Conservation (phyloP, 163 green algal genomes). For the Chlorella variabilis region DNA sequence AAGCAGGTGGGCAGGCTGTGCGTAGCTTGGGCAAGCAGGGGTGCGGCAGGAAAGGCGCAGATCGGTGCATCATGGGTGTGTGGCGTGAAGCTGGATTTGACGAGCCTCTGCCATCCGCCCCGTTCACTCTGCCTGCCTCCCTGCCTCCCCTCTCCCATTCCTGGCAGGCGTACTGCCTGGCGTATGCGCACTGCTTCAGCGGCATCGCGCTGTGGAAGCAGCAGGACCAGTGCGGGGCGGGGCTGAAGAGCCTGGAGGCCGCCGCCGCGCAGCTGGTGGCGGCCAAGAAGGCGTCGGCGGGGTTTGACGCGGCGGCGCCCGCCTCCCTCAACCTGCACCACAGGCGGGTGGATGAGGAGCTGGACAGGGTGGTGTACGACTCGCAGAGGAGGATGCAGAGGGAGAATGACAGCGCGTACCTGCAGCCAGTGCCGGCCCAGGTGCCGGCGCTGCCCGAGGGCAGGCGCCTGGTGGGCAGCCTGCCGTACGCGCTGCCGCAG, state of each 20-base stretch:
- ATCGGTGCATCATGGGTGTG: too few species aligned
- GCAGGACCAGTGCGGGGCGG: slow-evolving; percentile 26
- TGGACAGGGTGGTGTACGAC: slow-evolving; percentile 26
- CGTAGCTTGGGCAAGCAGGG: too few species aligned
- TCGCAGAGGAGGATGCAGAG: slow-evolving; percentile 40
- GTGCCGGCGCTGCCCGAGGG: slow-evolving; percentile 28
- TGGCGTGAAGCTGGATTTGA: too few species aligned
- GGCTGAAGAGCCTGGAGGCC: slow-evolving; percentile 37
- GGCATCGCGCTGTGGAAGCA: slow-evolving; percentile 38
- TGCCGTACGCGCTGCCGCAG: slow-evolving; percentile 44
- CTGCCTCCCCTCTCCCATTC: too few species aligned
- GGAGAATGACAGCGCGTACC: slow-evolving; percentile 53
- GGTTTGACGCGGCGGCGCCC: slow-evolving; percentile 45
- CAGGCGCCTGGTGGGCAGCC: slow-evolving; percentile 33
- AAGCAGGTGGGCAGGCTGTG: slow-evolving; percentile 26
- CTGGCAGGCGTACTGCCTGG: slow-evolving; percentile 10
- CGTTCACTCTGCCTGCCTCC: too few species aligned
- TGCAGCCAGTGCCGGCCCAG: slow-evolving; percentile 45
- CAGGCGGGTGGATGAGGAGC: slow-evolving; percentile 21
- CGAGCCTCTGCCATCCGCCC: too few species aligned
- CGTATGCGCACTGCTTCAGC: slow-evolving; percentile 30
- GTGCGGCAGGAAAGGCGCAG: too few species aligned
- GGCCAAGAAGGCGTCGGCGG: slow-evolving; percentile 3
- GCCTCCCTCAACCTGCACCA: slow-evolving; percentile 38
- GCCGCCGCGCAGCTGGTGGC: neutral